phyloP scores from a whole-genome alignment of 345 rosid genomes.

The Barbarea vulgaris region DNA sequence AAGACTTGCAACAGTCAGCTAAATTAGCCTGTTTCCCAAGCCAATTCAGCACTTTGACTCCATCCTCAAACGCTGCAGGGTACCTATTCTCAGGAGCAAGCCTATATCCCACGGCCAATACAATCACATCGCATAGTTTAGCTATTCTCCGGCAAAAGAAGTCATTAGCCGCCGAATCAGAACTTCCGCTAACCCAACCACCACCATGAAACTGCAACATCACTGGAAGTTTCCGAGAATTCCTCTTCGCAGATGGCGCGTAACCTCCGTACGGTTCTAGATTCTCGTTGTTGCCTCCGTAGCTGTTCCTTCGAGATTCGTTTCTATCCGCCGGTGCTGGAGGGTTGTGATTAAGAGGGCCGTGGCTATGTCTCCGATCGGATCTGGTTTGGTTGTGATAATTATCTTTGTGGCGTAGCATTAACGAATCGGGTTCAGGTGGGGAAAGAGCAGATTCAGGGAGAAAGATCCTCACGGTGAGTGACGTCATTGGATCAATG shows the following conservation, averaged over 20 bases:
- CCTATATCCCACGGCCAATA: constrained; percentile 84
- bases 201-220: constrained; percentile 97
- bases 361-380: constrained; percentile 34
- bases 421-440: constrained; percentile 20
- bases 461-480: constrained; percentile 67
- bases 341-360: constrained; percentile 18
- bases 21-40: constrained; percentile 75
- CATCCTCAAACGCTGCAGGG: constrained; percentile 88
- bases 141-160: constrained; percentile 73
- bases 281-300: constrained; percentile 30
- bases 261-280: constrained; percentile 60
- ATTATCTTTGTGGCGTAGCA: constrained; percentile 16
- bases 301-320: constrained; percentile 37
- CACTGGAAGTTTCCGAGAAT: constrained; percentile 64
- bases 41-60: constrained; percentile 80
- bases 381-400: constrained; percentile 27
- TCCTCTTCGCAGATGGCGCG: constrained; percentile 47
- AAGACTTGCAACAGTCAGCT: constrained; percentile 52
- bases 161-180: constrained; percentile 65
- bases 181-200: constrained; percentile 81
- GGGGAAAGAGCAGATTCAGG: constrained; percentile 54
- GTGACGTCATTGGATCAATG: constrained; percentile 64
- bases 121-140: constrained; percentile 74
- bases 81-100: constrained; percentile 80
- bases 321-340: constrained; percentile 1